Evolutionary conservation across 108 stramenopile species (phyloP).

Genomic region (Parmales sp.): DNA sequence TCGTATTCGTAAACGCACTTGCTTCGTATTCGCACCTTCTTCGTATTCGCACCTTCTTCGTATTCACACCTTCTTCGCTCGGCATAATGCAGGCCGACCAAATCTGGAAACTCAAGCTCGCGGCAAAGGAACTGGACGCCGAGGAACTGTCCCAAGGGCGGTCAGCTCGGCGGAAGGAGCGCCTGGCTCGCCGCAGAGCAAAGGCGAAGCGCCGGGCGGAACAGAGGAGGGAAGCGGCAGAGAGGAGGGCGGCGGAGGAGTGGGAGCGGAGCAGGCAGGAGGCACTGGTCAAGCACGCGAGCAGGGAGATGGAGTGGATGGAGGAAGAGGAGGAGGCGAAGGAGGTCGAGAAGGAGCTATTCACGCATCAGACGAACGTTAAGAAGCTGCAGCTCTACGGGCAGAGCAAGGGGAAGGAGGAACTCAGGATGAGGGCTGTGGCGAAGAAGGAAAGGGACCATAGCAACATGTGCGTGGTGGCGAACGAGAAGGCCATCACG

Average conservation of each 20-base stretch:
- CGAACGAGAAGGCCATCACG: slow-evolving; percentile 5
- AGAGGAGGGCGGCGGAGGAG: slow-evolving; percentile 8
- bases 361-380: background rate
- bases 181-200: background rate
- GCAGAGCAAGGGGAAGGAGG: slow-evolving; percentile 19
- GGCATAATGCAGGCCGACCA: too few species aligned
- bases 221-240: background rate
- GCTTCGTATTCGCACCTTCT: too few species aligned
- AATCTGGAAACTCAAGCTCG: too few species aligned
- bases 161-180: too few species aligned
- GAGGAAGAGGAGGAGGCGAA: slow-evolving; percentile 18
- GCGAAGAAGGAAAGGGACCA: slow-evolving; percentile 3
- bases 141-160: too few species aligned
- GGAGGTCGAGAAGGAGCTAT: slow-evolving; percentile 11
- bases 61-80: too few species aligned
- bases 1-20: too few species aligned
- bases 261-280: background rate
- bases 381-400: slow-evolving; percentile 12
- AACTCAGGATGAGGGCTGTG: slow-evolving; percentile 9
- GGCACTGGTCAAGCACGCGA: slow-evolving; percentile 6
- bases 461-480: slow-evolving; percentile 3
- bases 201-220: background rate
- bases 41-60: too few species aligned
- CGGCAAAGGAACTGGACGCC: background rate
- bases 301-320: slow-evolving; percentile 20